These are phyloP conservation scores for Exsudoporus frostii DNA, from an alignment of 768 basidiomycete species.

Conservation along the genomic window DNA sequence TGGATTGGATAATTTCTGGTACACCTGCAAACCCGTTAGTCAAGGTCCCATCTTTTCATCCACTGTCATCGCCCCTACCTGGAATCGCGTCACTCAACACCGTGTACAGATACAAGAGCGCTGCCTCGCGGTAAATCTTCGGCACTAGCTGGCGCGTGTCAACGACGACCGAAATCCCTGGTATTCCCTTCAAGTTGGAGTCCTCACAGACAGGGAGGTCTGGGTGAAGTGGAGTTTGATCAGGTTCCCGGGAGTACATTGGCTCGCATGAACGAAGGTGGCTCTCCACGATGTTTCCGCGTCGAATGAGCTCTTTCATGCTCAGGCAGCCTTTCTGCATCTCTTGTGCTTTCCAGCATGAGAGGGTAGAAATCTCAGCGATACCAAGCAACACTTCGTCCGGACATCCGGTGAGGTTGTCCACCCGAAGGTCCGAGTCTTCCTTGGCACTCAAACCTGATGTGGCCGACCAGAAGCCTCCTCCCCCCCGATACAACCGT, in stretches of 20 bases:
- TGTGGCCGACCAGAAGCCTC: conserved; percentile 43
- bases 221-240: conserved; percentile 41
- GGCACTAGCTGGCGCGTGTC: conserved; percentile 49
- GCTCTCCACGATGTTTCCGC: conserved; percentile 71
- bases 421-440: conserved; percentile 56
- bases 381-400: conserved; percentile 75
- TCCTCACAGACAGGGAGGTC: conserved; percentile 30
- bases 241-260: conserved; percentile 28
- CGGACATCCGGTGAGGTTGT: conserved; percentile 70
- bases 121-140: conserved; percentile 63
- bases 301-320: conserved; percentile 67
- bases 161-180: conserved; percentile 32
- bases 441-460: conserved; percentile 29
- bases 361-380: conserved; percentile 68
- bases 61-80: conserved; percentile 42
- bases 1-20: conserved; percentile 61
- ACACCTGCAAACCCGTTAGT: conserved; percentile 48
- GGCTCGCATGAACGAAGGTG: conserved; percentile 47
- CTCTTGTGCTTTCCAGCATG: conserved; percentile 71
- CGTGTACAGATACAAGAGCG: conserved; percentile 66
- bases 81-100: conserved; percentile 67
- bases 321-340: conserved; percentile 64
- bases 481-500: conserved; percentile 54
- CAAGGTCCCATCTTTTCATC: background rate
- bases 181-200: conserved; percentile 20